Conservation (phyloP, 805 yeast genomes). For the Wickerhamomyces tratensis region DNA sequence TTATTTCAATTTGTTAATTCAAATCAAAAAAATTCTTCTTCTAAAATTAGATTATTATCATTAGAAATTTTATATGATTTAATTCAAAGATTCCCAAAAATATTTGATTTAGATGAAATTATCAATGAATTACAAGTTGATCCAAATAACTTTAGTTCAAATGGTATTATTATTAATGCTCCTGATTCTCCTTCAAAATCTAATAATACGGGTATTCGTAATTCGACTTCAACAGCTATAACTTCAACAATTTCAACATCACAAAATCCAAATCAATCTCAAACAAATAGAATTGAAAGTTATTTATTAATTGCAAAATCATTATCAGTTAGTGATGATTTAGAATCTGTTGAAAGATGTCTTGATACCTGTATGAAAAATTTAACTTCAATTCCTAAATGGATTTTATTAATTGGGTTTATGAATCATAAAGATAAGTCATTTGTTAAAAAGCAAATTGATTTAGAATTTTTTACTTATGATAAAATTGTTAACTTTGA, state of each 20-base stretch:
- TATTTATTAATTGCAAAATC: conserved; percentile 24
- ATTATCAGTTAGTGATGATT: conserved; percentile 22
- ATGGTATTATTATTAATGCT: no score
- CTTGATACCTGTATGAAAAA: not conserved
- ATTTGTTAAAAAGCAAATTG: conserved; percentile 42
- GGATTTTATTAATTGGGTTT: conserved; percentile 57
- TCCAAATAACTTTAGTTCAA: no score
- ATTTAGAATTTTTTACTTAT: conserved; percentile 42
- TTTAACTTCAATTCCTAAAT: conserved; percentile 25
- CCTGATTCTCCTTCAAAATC: conserved; percentile 21
- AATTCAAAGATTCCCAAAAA: not conserved
- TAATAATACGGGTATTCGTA: no score
- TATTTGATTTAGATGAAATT: not conserved
- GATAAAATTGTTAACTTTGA: conserved; percentile 43
- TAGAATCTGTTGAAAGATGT: conserved; percentile 21
- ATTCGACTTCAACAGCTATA: no score
- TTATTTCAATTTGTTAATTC: conserved; percentile 27
- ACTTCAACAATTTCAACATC: no score
- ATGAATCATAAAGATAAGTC: conserved; percentile 47
- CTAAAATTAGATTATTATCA: conserved; percentile 4
- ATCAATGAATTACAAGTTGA: not conserved
- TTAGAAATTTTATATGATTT: conserved; percentile 4
- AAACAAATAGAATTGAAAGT: not conserved
- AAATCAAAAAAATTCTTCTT: conserved; percentile 25
- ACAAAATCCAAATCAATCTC: no score